A percentile compares a stretch with the other conserved stretches of the same genome.
Evolutionary conservation across 2,329 filamentous ascomycete genomes (phyloP).

Genomic region (Pseudogymnoascus sp.): DNA sequence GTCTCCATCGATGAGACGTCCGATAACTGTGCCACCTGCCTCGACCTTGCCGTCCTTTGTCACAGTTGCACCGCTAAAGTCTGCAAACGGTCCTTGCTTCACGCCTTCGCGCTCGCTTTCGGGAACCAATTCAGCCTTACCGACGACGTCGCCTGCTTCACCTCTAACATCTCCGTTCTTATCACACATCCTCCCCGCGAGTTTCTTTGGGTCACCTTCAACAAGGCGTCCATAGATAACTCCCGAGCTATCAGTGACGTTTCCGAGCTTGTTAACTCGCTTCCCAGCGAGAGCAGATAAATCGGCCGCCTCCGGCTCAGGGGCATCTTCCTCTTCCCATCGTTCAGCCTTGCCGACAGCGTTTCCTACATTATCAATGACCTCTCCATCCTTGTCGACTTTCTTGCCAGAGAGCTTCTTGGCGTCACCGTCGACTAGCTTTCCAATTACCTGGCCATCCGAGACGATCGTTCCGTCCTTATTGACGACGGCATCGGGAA

Average conservation of each 20-base stretch:
- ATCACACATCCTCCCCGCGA: slow-evolving; percentile 63
- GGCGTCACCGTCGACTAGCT: slow-evolving; percentile 54
- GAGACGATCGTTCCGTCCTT: slow-evolving; percentile 45
- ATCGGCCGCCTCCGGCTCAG: slow-evolving; percentile 42
- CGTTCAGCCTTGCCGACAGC: slow-evolving; percentile 59
- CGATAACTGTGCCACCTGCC: slow-evolving; percentile 61
- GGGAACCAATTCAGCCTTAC: slow-evolving; percentile 59
- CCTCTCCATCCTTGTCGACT: slow-evolving; percentile 62
- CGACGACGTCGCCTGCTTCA: slow-evolving; percentile 64
- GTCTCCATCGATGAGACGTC: slow-evolving; percentile 63
- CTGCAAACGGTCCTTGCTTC: slow-evolving; percentile 62
- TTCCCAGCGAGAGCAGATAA: slow-evolving; percentile 60
- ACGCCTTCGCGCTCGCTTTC: slow-evolving; percentile 56
- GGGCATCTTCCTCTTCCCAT: slow-evolving; percentile 47
- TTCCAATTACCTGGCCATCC: slow-evolving; percentile 48
- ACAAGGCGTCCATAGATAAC: slow-evolving; percentile 57
- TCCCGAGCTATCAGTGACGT: slow-evolving; percentile 47
- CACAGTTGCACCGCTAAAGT: slow-evolving; percentile 56
- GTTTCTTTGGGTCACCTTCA: slow-evolving; percentile 56
- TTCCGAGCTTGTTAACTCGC: slow-evolving; percentile 63
- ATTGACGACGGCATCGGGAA: slow-evolving; percentile 46
- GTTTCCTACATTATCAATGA: slow-evolving; percentile 61
- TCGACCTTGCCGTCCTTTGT: slow-evolving; percentile 63
- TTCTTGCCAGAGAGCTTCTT: slow-evolving; percentile 57
- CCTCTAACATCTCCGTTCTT: slow-evolving; percentile 65